Conservation (phyloP, 352 stramenopile species). For the Phytophthora fragariaefolia region DNA sequence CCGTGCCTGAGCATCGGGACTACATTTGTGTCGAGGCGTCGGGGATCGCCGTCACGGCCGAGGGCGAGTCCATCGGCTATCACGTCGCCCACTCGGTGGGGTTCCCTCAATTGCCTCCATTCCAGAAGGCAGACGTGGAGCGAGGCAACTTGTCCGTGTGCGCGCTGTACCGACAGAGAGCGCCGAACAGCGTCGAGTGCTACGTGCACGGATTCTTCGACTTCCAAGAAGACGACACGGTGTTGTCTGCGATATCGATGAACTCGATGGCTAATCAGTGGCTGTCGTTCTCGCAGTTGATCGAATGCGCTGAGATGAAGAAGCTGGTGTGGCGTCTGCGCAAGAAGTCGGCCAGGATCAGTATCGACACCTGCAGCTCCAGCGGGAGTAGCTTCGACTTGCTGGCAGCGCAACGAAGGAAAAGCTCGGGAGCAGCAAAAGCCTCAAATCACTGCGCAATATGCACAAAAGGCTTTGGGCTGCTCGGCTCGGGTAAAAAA, state of each 20-base stretch:
- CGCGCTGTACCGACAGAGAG: constrained; percentile 33
- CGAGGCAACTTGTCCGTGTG: constrained; percentile 43
- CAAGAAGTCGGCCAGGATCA: constrained; percentile 26
- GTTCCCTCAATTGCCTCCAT: constrained; percentile 45
- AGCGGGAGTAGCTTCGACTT: constrained; percentile 24
- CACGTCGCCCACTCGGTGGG: constrained; percentile 56
- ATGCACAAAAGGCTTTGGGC: constrained; percentile 34
- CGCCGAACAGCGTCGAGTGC: constrained; percentile 30
- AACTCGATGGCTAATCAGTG: constrained; percentile 42
- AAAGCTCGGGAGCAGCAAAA: constrained; percentile 1
- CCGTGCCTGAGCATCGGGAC: constrained; percentile 38
- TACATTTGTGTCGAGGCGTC: constrained; percentile 53
- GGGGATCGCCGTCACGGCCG: constrained; percentile 25
- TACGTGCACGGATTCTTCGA: constrained; percentile 42
- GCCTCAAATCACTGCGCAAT: constrained; percentile 20
- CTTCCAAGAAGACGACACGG: constrained; percentile 33
- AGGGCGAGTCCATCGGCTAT: constrained; percentile 45
- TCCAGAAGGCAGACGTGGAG: constrained; percentile 33
- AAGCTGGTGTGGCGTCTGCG: constrained; percentile 39
- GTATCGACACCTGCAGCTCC: constrained; percentile 12
- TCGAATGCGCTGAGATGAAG: constrained; percentile 36
- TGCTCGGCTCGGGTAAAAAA: constrained; percentile 22
- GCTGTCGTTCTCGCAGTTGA: constrained; percentile 35
- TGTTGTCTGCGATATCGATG: constrained; percentile 35
- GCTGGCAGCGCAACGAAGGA: constrained; percentile 6